These are phyloP conservation scores for Podila horticola DNA, from an alignment of 192 early-diverging fungal genomes.

Conservation along the genomic window DNA sequence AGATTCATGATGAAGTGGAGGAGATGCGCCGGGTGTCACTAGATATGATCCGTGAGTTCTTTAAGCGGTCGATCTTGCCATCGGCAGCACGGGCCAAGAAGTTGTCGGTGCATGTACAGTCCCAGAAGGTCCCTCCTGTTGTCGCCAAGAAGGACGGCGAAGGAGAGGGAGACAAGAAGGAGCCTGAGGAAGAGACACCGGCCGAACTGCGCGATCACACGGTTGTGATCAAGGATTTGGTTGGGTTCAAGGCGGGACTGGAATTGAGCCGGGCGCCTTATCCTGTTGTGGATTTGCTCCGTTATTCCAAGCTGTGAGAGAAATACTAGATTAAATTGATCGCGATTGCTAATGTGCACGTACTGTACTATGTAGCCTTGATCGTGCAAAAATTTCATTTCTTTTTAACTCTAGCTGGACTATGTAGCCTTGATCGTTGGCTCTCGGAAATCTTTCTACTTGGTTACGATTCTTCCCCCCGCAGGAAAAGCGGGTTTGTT, in stretches of 20 bases:
- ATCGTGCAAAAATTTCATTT: no score
- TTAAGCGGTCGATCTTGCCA: slow-evolving; percentile 64
- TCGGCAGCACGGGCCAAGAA: slow-evolving; percentile 63
- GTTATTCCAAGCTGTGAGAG: slow-evolving; percentile 32
- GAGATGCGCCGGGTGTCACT: slow-evolving; percentile 61
- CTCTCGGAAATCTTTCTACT: no score
- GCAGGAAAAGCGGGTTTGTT: no score
- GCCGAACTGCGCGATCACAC: slow-evolving; percentile 51
- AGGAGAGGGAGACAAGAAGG: slow-evolving; percentile 46
- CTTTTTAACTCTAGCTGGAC: no score
- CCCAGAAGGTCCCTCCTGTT: slow-evolving; percentile 60
- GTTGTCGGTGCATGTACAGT: slow-evolving; percentile 74
- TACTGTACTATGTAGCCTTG: no score
- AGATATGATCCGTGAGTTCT: slow-evolving; percentile 67
- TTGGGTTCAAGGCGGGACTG: slow-evolving; percentile 61
- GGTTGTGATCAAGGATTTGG: slow-evolving; percentile 53
- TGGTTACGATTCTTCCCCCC: no score
- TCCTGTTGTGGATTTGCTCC: slow-evolving; percentile 43
- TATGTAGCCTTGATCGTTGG: no score
- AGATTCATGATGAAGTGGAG: slow-evolving; percentile 69
- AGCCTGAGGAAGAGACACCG: slow-evolving; percentile 22
- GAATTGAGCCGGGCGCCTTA: slow-evolving; percentile 56
- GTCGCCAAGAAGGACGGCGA: slow-evolving; percentile 19
- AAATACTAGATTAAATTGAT: neutral
- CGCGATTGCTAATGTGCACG: no score